A percentile compares a stretch with the other conserved stretches of the same genome.
Evolutionary conservation across 1,139 yeast species (phyloP).

Genomic region (Diutina catenulata): DNA sequence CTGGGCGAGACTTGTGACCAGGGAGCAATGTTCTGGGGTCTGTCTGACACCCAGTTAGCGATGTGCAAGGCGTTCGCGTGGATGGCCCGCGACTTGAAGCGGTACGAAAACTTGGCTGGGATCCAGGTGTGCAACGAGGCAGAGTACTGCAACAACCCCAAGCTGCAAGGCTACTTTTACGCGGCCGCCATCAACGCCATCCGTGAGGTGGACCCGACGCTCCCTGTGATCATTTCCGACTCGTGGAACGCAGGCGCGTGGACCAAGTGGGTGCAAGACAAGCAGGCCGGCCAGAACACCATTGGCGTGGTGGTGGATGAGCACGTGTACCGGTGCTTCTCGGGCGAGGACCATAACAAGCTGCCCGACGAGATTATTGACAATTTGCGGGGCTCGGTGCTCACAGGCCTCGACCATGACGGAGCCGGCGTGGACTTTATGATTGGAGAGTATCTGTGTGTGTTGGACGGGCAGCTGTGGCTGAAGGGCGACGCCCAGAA

Average conservation of each 20-base stretch:
- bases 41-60: constrained; percentile 28
- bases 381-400: constrained; percentile 42
- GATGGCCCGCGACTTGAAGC: constrained; percentile 47
- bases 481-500: constrained; percentile 27
- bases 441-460: constrained; percentile 89
- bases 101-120: constrained; percentile 62
- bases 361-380: constrained; percentile 50
- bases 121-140: constrained; percentile 83
- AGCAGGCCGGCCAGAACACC: constrained; percentile 19
- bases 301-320: constrained; percentile 68
- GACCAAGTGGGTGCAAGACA: constrained; percentile 51
- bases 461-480: constrained; percentile 71
- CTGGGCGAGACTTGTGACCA: constrained; percentile 52
- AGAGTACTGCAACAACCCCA: constrained; percentile 40
- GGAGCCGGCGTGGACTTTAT: constrained; percentile 53
- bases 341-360: constrained; percentile 60
- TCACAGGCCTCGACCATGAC: constrained; percentile 36
- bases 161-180: constrained; percentile 50
- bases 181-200: constrained; percentile 54
- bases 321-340: constrained; percentile 79
- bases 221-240: constrained; percentile 79
- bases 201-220: constrained; percentile 36
- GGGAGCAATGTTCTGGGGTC: constrained; percentile 53
- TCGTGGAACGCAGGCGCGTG: constrained; percentile 89
- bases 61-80: constrained; percentile 45